phyloP scores from a whole-genome alignment of 177 flowering plant genomes.

The Vitis hybrid region DNA sequence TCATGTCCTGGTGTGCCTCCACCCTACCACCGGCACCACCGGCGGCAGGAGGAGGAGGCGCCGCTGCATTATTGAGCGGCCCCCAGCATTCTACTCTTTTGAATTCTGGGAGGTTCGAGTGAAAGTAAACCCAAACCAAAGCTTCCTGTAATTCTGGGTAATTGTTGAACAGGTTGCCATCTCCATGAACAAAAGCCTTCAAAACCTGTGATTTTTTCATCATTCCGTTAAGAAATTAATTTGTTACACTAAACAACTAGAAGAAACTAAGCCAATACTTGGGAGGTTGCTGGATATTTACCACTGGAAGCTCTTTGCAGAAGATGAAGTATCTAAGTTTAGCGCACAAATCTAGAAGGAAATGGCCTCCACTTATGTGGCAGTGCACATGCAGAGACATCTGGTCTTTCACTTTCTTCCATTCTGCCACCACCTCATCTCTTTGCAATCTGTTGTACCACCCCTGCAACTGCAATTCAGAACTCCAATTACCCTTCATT shows the following conservation, averaged over 20 bases:
- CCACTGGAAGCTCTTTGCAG: slow-evolving; percentile 94
- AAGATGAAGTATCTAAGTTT: slow-evolving; percentile 85
- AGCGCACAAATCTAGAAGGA: slow-evolving; percentile 63
- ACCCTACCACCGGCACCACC: slow-evolving; percentile 4
- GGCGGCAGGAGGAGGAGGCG: slow-evolving; percentile 16
- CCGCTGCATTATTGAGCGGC: slow-evolving; percentile 59
- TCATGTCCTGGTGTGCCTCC: background rate
- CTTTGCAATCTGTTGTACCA: slow-evolving; percentile 84
- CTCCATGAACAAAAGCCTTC: slow-evolving; percentile 93
- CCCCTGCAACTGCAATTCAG: slow-evolving; percentile 66
- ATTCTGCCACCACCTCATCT: slow-evolving; percentile 95
- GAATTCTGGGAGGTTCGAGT: slow-evolving; percentile 80
- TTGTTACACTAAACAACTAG: too few relatives aligned
- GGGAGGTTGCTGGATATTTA: slow-evolving; percentile 18
- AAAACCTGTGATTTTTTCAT: slow-evolving; percentile 45
- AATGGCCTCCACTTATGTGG: slow-evolving; percentile 95
- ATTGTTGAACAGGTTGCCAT: slow-evolving; percentile 60
- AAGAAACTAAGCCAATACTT: too few relatives aligned
- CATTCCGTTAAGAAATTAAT: too few relatives aligned
- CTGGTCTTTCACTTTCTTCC: slow-evolving; percentile 86
- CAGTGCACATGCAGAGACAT: slow-evolving; percentile 97
- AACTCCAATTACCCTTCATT: background rate
- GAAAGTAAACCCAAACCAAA: slow-evolving; percentile 92
- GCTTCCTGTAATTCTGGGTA: slow-evolving; percentile 84
- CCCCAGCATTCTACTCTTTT: slow-evolving; percentile 91